These are phyloP conservation scores for Gorgonomyces haynaldii DNA, from an alignment of 192 early-diverging fungal genomes.

Conservation along the genomic window DNA sequence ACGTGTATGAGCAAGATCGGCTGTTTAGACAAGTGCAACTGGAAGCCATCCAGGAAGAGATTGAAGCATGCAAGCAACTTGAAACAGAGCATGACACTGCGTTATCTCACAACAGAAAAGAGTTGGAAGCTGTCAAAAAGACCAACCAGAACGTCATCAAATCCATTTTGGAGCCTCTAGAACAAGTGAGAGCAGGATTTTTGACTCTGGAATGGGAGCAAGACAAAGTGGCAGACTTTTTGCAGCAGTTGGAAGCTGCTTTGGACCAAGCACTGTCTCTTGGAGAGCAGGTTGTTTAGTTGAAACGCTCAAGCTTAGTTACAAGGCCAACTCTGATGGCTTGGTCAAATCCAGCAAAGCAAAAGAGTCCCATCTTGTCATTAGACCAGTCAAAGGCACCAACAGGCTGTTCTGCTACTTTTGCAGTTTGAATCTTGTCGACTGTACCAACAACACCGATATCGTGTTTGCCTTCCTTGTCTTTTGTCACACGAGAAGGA, in stretches of 20 bases:
- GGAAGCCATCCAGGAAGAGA: background rate
- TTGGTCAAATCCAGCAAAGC: conserved; percentile 57
- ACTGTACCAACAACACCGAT: conserved; percentile 32
- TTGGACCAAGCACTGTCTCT: too few species aligned
- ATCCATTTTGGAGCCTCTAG: too few species aligned
- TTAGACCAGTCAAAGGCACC: conserved; percentile 54
- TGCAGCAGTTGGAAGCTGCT: too few species aligned
- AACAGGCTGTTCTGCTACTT: conserved; percentile 55
- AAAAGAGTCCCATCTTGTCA: conserved; percentile 55
- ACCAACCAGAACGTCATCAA: too few species aligned
- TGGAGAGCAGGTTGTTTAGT: too few species aligned
- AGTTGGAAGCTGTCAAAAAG: too few species aligned
- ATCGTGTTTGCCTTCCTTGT: conserved; percentile 19
- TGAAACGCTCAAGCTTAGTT: too few species aligned
- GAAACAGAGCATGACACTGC: too few species aligned
- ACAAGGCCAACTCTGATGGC: conserved; percentile 50
- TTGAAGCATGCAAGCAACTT: background rate
- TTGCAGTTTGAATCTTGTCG: conserved; percentile 28
- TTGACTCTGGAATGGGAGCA: too few species aligned
- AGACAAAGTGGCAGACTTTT: too few species aligned
- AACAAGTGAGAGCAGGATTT: too few species aligned
- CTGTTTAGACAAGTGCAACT: background rate
- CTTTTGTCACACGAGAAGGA: conserved; percentile 21
- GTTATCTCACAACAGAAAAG: background rate
- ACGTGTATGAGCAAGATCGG: too few species aligned